Percentiles rank a stretch among this genome's conserved stretches.
Conservation (phyloP, 177 flowering plant species). For the Tripterygium wilfordii region DNA sequence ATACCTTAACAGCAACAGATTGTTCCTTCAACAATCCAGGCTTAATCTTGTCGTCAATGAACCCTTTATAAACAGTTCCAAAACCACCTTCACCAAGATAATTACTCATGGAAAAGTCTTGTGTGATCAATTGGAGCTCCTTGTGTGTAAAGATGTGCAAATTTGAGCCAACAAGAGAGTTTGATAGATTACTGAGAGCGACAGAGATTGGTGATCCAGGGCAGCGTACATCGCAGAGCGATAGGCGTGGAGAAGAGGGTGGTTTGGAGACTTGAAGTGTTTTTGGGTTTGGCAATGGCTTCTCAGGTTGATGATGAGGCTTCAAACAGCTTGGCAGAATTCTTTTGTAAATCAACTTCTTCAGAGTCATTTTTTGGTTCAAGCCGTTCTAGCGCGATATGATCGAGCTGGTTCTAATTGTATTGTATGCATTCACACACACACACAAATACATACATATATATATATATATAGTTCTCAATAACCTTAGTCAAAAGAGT, state of each 20-base stretch:
- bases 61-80: slow-evolving; percentile 85
- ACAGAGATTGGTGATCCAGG: slow-evolving; percentile 34
- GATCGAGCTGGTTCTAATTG: no score
- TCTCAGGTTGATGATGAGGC: no score
- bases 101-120: slow-evolving; percentile 47
- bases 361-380: no score
- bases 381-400: no score
- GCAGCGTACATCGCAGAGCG: slow-evolving; percentile 54
- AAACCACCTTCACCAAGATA: slow-evolving; percentile 92
- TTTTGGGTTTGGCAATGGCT: no score
- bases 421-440: no score
- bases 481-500: no score
- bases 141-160: slow-evolving; percentile 52
- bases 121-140: slow-evolving; percentile 61
- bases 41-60: slow-evolving; percentile 61
- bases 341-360: no score
- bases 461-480: no score
- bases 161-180: slow-evolving; percentile 47
- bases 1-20: slow-evolving; percentile 72
- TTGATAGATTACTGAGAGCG: slow-evolving; percentile 61
- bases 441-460: no score
- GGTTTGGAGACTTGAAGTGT: no score
- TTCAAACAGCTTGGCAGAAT: no score
- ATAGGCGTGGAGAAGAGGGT: slow-evolving; percentile 49
- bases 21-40: slow-evolving; percentile 68